Evolutionary conservation across 2,329 filamentous ascomycete species (phyloP), one percentile per base, ranked within the genome.

Genomic region (Diaporthe nobilis): DNA sequence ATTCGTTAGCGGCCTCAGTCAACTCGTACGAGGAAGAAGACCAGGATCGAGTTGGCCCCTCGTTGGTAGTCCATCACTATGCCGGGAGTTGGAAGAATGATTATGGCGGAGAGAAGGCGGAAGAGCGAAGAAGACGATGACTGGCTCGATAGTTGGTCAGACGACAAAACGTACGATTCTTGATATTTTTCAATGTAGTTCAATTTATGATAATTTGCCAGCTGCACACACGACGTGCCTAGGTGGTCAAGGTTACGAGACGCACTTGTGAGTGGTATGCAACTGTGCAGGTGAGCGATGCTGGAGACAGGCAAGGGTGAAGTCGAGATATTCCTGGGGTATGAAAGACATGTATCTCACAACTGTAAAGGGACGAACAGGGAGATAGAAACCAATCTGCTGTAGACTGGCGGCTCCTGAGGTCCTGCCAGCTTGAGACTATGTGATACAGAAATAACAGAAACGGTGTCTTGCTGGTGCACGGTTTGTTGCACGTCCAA

Each of bases 21-120:
- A 80, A 80, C 25, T 63, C 17, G 4, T 81, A 80, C 47, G 55
- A 63, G 10, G 72, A 77, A 34, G 44, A 49, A 15, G 65, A 77
- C 1, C 28, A 22, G 13, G n/a, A 78, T 15, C 72, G 71, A 4
- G 9, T 61, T 28, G 71, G 58, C n/a, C 47, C 47, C 17, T 55
- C 58, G 2, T 44, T 67, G 22, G 67, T 75, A 3, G 47, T n/a
- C 4, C 73, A 72, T 51, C 67, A 75, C 49, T 75, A 75, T 58
- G 47, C 57, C 17, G 67, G 73, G 17, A 31, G 57, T 10, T 75
- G 73, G 67, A 75, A 75, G 67, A 75, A 75, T 20, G 44, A 49
- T 2, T 47, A 75, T 22, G 57, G 67, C 17, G 68, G 73, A n/a
- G 68, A 75, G 25, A 55, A 4, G 31, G n/a, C 25, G 47, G 47